phyloP scores from a whole-genome alignment of 2,329 filamentous ascomycete species.

The Dothideomycetes sp. region DNA sequence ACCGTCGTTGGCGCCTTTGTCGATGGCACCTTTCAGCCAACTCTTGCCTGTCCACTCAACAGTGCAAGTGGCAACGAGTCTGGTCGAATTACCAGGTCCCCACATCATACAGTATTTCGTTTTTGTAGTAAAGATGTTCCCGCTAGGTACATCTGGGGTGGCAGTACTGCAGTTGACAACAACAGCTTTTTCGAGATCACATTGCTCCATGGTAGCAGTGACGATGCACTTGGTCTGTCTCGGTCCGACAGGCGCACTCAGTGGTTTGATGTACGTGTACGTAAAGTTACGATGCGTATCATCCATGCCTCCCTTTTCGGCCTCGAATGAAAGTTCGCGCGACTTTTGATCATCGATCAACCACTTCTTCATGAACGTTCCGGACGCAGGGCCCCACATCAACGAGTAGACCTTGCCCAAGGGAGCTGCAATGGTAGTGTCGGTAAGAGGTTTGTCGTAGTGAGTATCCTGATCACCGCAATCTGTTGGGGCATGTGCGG shows the following conservation, averaged over 20 bases:
- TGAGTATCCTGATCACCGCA: slow-evolving; percentile 71
- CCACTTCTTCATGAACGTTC: slow-evolving; percentile 77
- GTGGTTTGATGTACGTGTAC: slow-evolving; percentile 86
- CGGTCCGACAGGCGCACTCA: slow-evolving; percentile 75
- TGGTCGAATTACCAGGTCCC: slow-evolving; percentile 77
- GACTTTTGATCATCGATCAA: slow-evolving; percentile 82
- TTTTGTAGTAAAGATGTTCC: slow-evolving; percentile 83
- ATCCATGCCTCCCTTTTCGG: slow-evolving; percentile 66
- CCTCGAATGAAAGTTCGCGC: slow-evolving; percentile 72
- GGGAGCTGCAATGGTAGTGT: slow-evolving; percentile 78
- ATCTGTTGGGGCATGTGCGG: slow-evolving; percentile 71
- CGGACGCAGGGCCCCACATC: slow-evolving; percentile 74
- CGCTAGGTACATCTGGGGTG: slow-evolving; percentile 90
- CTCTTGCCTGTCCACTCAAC: slow-evolving; percentile 98
- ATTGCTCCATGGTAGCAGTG: slow-evolving; percentile 69
- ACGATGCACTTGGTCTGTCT: slow-evolving; percentile 92
- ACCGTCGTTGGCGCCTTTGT: slow-evolving; percentile 88
- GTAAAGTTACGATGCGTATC: slow-evolving; percentile 62
- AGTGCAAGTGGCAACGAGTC: slow-evolving; percentile 76
- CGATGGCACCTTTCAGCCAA: slow-evolving; percentile 96
- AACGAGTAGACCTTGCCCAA: slow-evolving; percentile 85
- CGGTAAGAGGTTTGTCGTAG: slow-evolving; percentile 75
- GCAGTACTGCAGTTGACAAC: slow-evolving; percentile 75
- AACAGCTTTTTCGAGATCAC: slow-evolving; percentile 81
- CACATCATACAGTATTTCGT: slow-evolving; percentile 92